Evolutionary conservation across 768 basidiomycete genomes (phyloP).

Genomic region (Vararia minispora): DNA sequence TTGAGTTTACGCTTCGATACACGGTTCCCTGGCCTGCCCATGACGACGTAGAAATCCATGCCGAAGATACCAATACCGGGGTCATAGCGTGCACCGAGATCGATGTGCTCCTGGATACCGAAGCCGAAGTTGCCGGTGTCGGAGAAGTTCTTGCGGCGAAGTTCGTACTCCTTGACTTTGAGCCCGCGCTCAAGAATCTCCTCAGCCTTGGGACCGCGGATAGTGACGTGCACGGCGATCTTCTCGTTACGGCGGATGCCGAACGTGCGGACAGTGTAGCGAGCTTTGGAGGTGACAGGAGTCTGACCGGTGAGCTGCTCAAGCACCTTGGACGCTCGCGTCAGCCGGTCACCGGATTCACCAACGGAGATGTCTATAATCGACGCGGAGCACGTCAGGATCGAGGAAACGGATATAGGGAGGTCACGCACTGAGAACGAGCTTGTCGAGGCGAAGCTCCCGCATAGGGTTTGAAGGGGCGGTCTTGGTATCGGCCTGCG

Average conservation of each 20-base stretch:
- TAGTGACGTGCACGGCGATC: constrained; percentile 97
- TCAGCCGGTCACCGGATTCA: constrained; percentile 98
- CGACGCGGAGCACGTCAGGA: constrained; percentile 1
- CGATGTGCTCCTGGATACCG: constrained; percentile 98
- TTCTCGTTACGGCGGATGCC: constrained; percentile 99
- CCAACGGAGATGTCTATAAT: constrained; percentile 94
- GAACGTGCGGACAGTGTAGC: constrained; percentile 98
- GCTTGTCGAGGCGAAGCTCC: constrained; percentile 96
- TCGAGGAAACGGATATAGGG: constrained; percentile 4
- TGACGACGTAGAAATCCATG: constrained; percentile 98
- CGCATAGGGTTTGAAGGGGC: constrained; percentile 89
- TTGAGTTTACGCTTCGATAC: constrained; percentile 87
- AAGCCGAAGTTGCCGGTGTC: constrained; percentile 99
- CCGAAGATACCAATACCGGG: constrained; percentile 98
- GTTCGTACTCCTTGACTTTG: constrained; percentile 99
- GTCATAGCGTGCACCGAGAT: constrained; percentile 97
- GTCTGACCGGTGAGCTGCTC: constrained; percentile 99
- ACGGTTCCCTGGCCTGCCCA: constrained; percentile 91
- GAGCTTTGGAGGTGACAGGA: constrained; percentile 98
- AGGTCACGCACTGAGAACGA: constrained; percentile 87
- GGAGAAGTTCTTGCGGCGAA: constrained; percentile 94
- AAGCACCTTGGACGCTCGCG: constrained; percentile 97
- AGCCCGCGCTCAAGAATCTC: constrained; percentile 98
- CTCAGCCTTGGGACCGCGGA: constrained; percentile 98
- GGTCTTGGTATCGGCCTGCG: constrained; percentile 82